Percentiles rank a stretch among this genome's conserved stretches.
Evolutionary conservation across 2,329 filamentous ascomycete species (phyloP).

Genomic region (Verticillium albo-atrum): DNA sequence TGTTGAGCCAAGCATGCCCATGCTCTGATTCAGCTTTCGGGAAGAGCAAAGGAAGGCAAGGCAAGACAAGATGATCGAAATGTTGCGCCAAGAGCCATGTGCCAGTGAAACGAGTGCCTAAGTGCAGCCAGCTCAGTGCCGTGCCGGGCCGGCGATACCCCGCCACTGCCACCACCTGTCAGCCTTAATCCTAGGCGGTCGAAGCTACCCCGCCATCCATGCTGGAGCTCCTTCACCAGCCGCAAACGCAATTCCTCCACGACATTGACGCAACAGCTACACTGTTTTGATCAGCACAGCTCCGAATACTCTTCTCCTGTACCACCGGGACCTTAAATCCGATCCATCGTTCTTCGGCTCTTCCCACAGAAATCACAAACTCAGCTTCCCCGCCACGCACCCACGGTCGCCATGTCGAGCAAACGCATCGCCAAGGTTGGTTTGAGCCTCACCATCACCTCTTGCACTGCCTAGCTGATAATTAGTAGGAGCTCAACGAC

Average conservation of each 20-base stretch:
- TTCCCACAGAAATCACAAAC: too few species aligned
- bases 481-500: constrained; percentile 47
- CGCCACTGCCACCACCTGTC: background rate
- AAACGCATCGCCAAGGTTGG: constrained; percentile 41
- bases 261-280: too few species aligned
- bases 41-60: too few species aligned
- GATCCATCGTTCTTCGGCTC: too few species aligned
- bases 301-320: too few species aligned
- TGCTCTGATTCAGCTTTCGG: too few species aligned
- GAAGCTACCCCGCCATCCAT: background rate
- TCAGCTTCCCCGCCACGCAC: background rate
- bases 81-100: background rate
- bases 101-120: background rate
- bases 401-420: constrained; percentile 12
- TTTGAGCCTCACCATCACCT: background rate
- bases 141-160: too few species aligned
- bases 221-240: background rate
- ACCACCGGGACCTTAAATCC: too few species aligned
- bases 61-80: background rate
- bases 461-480: constrained; percentile 1
- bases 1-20: too few species aligned
- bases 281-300: too few species aligned
- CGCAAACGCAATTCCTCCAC: background rate
- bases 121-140: too few species aligned
- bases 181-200: background rate